Percentiles rank a stretch among this genome's conserved stretches.
These are phyloP conservation scores for Alternaria arborescens DNA, from an alignment of 2,329 filamentous ascomycete genomes.

Conservation along the genomic window DNA sequence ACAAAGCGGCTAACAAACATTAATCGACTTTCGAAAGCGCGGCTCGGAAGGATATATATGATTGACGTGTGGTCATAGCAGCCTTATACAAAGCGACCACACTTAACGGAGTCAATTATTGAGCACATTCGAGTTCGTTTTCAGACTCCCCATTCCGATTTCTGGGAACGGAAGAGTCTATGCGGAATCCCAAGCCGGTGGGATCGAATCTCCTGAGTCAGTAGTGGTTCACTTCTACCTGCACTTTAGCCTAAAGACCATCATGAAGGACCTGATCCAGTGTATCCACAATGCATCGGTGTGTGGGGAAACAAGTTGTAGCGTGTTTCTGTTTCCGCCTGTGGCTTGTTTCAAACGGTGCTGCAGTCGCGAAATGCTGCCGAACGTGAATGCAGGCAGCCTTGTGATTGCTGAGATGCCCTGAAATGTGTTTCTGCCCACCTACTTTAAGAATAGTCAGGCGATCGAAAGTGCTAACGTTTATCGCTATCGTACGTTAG, in stretches of 20 bases:
- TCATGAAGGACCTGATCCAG: not conserved
- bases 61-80: rapidly evolving
- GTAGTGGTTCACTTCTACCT: not conserved
- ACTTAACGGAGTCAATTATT: not conserved
- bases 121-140: slow-evolving; percentile 4
- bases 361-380: not conserved
- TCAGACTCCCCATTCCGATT: not conserved
- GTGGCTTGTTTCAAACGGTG: slow-evolving; percentile 7
- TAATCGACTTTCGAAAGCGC: not conserved
- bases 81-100: not conserved
- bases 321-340: slow-evolving; percentile 5
- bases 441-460: not conserved
- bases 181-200: not conserved
- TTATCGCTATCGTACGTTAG: not conserved
- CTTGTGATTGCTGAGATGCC: not conserved
- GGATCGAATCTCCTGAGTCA: not conserved
- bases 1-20: not conserved
- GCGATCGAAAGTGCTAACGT: not conserved
- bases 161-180: not conserved
- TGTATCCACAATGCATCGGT: not conserved
- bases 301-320: not conserved
- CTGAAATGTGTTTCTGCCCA: not conserved
- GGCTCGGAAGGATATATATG: not conserved
- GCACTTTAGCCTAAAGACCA: not conserved
- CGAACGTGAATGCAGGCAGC: not conserved